phyloP scores from a whole-genome alignment of 2,329 filamentous ascomycete genomes.

The Colletotrichum limetticola region DNA sequence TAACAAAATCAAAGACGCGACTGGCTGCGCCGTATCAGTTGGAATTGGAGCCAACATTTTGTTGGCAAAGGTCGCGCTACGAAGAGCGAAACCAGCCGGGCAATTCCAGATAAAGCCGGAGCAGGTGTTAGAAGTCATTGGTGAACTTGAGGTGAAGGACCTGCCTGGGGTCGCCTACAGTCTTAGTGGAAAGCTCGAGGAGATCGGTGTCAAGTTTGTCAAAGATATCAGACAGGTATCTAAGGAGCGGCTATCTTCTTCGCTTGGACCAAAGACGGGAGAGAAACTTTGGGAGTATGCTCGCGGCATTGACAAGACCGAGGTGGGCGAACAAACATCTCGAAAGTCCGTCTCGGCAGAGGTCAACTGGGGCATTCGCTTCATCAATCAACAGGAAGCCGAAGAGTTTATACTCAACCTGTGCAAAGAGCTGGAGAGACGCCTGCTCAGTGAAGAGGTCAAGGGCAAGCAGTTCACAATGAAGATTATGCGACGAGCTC shows the following conservation, averaged over 20 bases:
- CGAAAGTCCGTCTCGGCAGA: conserved; percentile 97
- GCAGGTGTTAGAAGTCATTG: conserved; percentile 80
- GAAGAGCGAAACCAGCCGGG: conserved; percentile 93
- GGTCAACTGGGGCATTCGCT: conserved; percentile 98
- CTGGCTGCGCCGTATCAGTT: conserved; percentile 89
- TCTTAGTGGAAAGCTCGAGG: conserved; percentile 87
- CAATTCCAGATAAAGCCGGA: conserved; percentile 90
- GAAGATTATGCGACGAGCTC: conserved; percentile 91
- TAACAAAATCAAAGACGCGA: conserved; percentile 75
- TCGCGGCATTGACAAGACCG: conserved; percentile 84
- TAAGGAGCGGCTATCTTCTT: conserved; percentile 78
- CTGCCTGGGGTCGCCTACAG: conserved; percentile 94
- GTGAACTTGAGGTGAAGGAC: conserved; percentile 79
- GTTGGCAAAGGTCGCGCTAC: conserved; percentile 88
- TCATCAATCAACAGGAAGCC: conserved; percentile 90
- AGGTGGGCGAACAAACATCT: conserved; percentile 86
- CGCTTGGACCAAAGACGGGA: conserved; percentile 91
- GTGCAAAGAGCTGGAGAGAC: conserved; percentile 84
- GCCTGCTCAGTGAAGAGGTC: conserved; percentile 84
- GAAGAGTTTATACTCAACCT: conserved; percentile 91
- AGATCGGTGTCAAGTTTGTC: conserved; percentile 83
- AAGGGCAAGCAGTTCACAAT: conserved; percentile 90
- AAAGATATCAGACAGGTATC: conserved; percentile 83
- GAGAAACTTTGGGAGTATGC: conserved; percentile 92
- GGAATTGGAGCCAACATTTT: conserved; percentile 93